Evolutionary conservation across 1,284 basidiomycete species (phyloP), one percentile per base, ranked within the genome.

Genomic region (Apiotrichum domesticum): DNA sequence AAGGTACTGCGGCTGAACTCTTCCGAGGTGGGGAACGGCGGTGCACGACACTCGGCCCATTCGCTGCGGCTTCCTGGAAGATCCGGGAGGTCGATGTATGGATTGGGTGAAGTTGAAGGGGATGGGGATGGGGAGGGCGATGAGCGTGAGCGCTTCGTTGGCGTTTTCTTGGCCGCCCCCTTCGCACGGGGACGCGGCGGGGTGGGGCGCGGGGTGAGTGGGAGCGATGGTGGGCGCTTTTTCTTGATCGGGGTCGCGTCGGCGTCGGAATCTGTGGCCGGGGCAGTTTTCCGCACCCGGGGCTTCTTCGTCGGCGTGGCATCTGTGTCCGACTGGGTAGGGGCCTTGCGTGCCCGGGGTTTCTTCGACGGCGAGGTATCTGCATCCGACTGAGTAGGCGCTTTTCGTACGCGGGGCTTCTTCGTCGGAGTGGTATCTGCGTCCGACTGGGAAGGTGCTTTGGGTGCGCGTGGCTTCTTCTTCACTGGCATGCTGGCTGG

Each of bases 151-250:
- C 29, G 35, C n/a, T 37, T 49, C 10, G 29, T 29, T 4, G 15
- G 4, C 21, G 21, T 10, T n/a, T 40, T 34, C 32, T 9, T 29
- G 8, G 4, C 15, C 15, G 9, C 32, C 35, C 33, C 21, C 35
- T 44, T 35, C 6, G 43, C 15, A 13, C 15, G 29, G 3, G 29
- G 29, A 29, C 44, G 43, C 3, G 56, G 56, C 32, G 56, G 56
- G 33, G 56, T 58, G 11, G 52, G 49, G 37, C 48, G 48, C 13
- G 56, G 56, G 11, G 56, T 58, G 44, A 48, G 56, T 34, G 29
- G 45, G 11, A 11, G 29, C 32, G n/a, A 11, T 35, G 45, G 10
- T 3, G 21, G 29, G 29, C 29, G 29, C 29, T 29, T 29, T 29
- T 29, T 29, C 29, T 29, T 29, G 29, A 3, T 46, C 35, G 54